phyloP scores from a whole-genome alignment of 208 protist species.

The Crithidia fasciculata region DNA sequence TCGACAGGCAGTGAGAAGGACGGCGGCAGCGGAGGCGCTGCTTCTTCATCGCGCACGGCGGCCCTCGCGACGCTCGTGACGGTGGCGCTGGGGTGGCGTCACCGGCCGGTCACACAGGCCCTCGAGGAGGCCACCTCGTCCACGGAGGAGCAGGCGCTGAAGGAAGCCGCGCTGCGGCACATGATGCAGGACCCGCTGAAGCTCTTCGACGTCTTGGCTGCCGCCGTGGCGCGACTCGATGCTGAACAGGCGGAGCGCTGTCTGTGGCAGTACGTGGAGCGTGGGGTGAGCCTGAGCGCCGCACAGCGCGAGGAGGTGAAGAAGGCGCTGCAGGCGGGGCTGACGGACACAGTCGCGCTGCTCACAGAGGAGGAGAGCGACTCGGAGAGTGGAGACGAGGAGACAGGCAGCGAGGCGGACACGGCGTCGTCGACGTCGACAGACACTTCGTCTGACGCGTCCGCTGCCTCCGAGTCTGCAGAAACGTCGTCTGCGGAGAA shows the following conservation, averaged over 20 bases:
- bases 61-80: constrained; percentile 28
- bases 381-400: constrained; percentile 6
- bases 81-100: constrained; percentile 39
- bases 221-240: constrained; percentile 44
- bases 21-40: neutral
- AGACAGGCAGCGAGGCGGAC: neutral
- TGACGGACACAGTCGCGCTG: constrained; percentile 35
- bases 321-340: constrained; percentile 37
- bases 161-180: constrained; percentile 50
- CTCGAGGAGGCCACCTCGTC: constrained; percentile 38
- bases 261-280: constrained; percentile 31
- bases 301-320: constrained; percentile 39
- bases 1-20: neutral
- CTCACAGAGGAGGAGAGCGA: constrained; percentile 31
- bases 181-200: constrained; percentile 55
- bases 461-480: neutral
- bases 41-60: neutral
- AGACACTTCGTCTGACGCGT: neutral
- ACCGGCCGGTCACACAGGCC: constrained; percentile 25
- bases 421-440: neutral
- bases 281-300: constrained; percentile 17
- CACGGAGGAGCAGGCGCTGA: constrained; percentile 37
- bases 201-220: constrained; percentile 42
- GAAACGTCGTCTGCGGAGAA: constrained; percentile 17
- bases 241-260: constrained; percentile 49